Base-by-base conservation (phyloP, 441 rosid genomes). In the Erodium trifolium region DNA sequence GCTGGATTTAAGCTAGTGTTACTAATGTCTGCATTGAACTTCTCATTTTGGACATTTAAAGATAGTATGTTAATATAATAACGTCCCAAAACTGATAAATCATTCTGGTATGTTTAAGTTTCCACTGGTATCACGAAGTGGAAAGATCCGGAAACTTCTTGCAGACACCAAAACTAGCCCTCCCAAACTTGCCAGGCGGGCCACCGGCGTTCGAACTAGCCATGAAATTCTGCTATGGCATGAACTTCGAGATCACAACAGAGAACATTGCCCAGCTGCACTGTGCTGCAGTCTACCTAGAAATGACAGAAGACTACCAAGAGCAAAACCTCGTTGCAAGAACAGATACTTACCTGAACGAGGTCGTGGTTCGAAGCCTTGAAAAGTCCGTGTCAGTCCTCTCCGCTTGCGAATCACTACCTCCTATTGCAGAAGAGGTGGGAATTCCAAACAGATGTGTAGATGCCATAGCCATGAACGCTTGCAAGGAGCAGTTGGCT, bases 161-260 rank as follows among this genome's bases (percentile, higher is more conserved):
- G 85, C 89, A 45, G 86, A 84, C 53, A 79, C 82, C 0, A 85
- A 85, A 45, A 75, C 69, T 92, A 37, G 93, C 87, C 76, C 89
- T 92, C 8, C 72, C 75, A 23, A 73, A 78, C 70, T 75, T 92
- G 45, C 96, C 97, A 0, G 96, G 96, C 6, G 98, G 98, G 57
- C 75, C 88, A 2, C 81, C 75, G 2, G 71, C 91, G 11, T 92
- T 92, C 23, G 97, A 92, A 67, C 92, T 90, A 31, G 87, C 92
- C 7, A 88, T 88, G 91, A 88, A 88, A 67, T 90, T 90, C 78
- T 92, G 96, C 66, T 92, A 92, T 31, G 91, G 96, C 62, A 86
- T 93, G 80, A 87, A 85, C 83, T 86, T 93, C 34, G 97, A 90
- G 84, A 93, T 90, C 86, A 87, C 88, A 12, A 59, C 85, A 0